phyloP scores from a whole-genome alignment of 805 yeast genomes.

The Lipomyces sp. region DNA sequence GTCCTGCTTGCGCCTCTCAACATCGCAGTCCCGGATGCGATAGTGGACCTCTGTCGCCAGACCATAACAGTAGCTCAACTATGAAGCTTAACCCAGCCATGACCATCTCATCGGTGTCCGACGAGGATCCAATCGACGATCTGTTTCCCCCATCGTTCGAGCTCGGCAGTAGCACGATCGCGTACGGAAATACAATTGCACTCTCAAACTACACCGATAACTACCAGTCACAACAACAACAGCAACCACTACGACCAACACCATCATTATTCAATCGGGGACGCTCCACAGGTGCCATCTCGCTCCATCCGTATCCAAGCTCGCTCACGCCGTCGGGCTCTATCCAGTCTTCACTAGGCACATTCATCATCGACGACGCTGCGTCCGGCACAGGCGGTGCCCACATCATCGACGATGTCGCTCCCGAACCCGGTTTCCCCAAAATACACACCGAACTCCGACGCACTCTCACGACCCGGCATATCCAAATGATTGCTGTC shows the following conservation, averaged over 20 bases:
- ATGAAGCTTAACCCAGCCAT: constrained; percentile 5
- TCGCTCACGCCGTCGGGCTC: constrained; percentile 20
- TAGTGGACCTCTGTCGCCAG: constrained; percentile 2
- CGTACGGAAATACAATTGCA: constrained; percentile 1
- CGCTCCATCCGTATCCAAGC: constrained; percentile 14
- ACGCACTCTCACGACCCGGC: constrained; percentile 57
- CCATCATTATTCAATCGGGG: too few relatives aligned
- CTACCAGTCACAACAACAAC: neutral
- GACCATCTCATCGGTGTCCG: neutral
- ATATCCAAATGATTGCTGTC: constrained; percentile 73
- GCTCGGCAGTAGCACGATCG: constrained; percentile 10
- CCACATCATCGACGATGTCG: constrained; percentile 30
- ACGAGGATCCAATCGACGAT: constrained; percentile 33
- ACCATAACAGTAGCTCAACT: neutral
- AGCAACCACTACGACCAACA: too few relatives aligned
- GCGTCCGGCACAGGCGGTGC: constrained; percentile 32
- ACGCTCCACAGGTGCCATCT: neutral
- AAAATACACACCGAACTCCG: constrained; percentile 38
- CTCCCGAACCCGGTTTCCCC: constrained; percentile 5
- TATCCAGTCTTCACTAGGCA: constrained; percentile 28
- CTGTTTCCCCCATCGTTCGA: constrained; percentile 30
- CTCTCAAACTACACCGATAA: neutral
- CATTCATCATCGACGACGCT: constrained; percentile 33
- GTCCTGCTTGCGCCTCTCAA: too few relatives aligned
- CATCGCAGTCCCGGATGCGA: too few relatives aligned